Percentiles rank a stretch among this genome's conserved stretches.
Conservation (phyloP, 2,329 filamentous ascomycete genomes). For the Zopfia rhizophila region DNA sequence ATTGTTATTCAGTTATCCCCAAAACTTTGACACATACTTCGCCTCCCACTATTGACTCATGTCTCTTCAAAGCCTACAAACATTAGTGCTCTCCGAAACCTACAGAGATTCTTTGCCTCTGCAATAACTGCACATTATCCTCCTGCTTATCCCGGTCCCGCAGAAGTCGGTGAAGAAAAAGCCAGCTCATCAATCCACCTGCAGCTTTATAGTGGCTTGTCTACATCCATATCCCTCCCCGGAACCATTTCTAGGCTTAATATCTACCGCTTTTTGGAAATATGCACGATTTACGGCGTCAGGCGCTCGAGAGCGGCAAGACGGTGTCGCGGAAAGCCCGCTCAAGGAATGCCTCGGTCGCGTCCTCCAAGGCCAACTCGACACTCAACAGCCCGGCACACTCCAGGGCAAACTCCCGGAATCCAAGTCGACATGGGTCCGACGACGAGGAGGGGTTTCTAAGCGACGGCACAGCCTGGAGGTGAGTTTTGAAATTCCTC, state of each 20-base stretch:
- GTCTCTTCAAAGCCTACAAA: conserved; percentile 43
- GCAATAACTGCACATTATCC: conserved; percentile 40
- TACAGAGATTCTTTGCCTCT: conserved; percentile 44
- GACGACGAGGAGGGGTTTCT: conserved; percentile 71
- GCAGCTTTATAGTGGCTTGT: conserved; percentile 21
- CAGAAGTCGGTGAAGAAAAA: conserved; percentile 32
- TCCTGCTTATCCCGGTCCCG: conserved; percentile 30
- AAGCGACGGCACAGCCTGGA: conserved; percentile 69
- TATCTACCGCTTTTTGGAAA: conserved; percentile 27
- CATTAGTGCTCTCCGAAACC: conserved; percentile 36
- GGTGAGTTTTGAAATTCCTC: conserved; percentile 52
- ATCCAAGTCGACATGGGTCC: conserved; percentile 70
- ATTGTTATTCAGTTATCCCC: conserved; percentile 1
- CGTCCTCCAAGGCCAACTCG: conserved; percentile 68
- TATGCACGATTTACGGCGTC: conserved; percentile 73
- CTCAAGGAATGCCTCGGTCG: conserved; percentile 65
- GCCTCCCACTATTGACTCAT: conserved; percentile 44
- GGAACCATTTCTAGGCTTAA: conserved; percentile 15
- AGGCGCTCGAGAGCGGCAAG: conserved; percentile 77
- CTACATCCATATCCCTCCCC: conserved; percentile 8
- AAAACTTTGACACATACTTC: conserved; percentile 1
- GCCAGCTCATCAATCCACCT: conserved; percentile 27
- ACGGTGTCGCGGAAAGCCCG: conserved; percentile 76
- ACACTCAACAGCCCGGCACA: conserved; percentile 66
- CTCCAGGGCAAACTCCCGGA: conserved; percentile 61